A percentile compares a stretch with the other conserved stretches of the same genome.
These are phyloP conservation scores for Suhomyces ambrosiae DNA, from an alignment of 1,139 yeast genomes.

Conservation along the genomic window DNA sequence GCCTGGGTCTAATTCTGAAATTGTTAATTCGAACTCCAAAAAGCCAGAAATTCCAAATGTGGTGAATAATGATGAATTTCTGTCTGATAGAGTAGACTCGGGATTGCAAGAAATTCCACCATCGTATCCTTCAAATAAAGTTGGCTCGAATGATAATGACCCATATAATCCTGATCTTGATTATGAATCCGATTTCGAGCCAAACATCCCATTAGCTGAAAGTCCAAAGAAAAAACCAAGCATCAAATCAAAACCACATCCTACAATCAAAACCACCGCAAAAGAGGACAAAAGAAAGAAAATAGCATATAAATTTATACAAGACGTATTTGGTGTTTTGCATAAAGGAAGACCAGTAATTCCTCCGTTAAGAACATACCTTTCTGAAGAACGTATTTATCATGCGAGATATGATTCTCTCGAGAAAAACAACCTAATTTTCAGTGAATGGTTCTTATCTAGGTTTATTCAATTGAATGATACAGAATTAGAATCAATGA, in stretches of 20 bases:
- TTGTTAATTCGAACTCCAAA: too few relatives aligned
- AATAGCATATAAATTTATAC: slow-evolving; percentile 29
- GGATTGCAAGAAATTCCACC: background rate
- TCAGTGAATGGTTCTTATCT: slow-evolving; percentile 51
- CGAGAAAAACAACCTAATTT: slow-evolving; percentile 24
- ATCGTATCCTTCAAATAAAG: background rate
- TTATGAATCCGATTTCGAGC: background rate
- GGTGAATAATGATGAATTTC: background rate
- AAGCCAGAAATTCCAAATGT: too few relatives aligned
- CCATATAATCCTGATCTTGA: background rate
- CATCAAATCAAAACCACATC: slow-evolving; percentile 6
- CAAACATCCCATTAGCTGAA: too few relatives aligned
- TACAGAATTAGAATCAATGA: slow-evolving; percentile 50
- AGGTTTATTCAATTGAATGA: slow-evolving; percentile 55
- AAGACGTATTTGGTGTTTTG: slow-evolving; percentile 38
- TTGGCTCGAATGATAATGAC: background rate
- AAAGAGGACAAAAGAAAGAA: slow-evolving; percentile 12
- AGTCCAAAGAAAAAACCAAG: background rate
- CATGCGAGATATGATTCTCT: slow-evolving; percentile 51
- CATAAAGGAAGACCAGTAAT: slow-evolving; percentile 42
- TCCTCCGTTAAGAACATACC: slow-evolving; percentile 36
- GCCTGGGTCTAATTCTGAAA: too few relatives aligned
- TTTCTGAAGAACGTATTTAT: slow-evolving; percentile 42
- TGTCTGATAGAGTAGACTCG: background rate
- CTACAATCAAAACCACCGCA: slow-evolving; percentile 7